phyloP scores from a whole-genome alignment of 2,329 filamentous ascomycete species.

The Sporothrix variecibatus region DNA sequence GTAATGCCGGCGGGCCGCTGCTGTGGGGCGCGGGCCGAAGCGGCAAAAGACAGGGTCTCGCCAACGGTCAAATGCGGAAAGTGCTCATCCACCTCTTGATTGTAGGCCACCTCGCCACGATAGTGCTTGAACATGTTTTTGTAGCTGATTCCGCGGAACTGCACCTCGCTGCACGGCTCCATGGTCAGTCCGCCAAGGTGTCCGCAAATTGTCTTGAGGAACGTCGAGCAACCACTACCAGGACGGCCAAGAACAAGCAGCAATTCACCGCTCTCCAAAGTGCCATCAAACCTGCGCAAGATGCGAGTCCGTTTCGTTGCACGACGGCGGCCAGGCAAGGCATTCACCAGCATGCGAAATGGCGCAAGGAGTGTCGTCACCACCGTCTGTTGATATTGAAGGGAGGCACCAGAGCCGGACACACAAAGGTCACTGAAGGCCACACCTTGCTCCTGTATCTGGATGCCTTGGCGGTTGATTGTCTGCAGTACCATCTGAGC shows the following conservation, averaged over 20 bases:
- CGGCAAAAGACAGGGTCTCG: conserved; percentile 77
- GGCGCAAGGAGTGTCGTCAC: conserved; percentile 57
- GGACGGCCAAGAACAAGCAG: conserved; percentile 60
- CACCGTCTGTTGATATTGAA: conserved; percentile 70
- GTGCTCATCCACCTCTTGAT: conserved; percentile 79
- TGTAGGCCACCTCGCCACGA: conserved; percentile 57
- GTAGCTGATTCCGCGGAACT: conserved; percentile 25
- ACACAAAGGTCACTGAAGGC: neutral
- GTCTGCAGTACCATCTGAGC: conserved; percentile 3
- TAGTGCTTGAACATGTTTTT: conserved; percentile 40
- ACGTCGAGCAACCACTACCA: conserved; percentile 57
- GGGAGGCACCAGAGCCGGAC: conserved; percentile 35
- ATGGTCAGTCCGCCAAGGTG: conserved; percentile 54
- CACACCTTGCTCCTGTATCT: neutral
- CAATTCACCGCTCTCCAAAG: conserved; percentile 59
- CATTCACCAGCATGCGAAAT: conserved; percentile 36
- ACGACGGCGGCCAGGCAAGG: conserved; percentile 46
- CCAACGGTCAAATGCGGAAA: conserved; percentile 77
- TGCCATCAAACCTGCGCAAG: conserved; percentile 48
- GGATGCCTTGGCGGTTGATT: neutral
- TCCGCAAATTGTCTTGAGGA: conserved; percentile 67
- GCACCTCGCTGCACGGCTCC: conserved; percentile 39
- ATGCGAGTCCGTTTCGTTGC: conserved; percentile 54
- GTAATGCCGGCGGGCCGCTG: conserved; percentile 49
- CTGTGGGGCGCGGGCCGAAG: conserved; percentile 64